Base-by-base conservation (phyloP, 305 asterid species). In the Fraxinus paxiana region DNA sequence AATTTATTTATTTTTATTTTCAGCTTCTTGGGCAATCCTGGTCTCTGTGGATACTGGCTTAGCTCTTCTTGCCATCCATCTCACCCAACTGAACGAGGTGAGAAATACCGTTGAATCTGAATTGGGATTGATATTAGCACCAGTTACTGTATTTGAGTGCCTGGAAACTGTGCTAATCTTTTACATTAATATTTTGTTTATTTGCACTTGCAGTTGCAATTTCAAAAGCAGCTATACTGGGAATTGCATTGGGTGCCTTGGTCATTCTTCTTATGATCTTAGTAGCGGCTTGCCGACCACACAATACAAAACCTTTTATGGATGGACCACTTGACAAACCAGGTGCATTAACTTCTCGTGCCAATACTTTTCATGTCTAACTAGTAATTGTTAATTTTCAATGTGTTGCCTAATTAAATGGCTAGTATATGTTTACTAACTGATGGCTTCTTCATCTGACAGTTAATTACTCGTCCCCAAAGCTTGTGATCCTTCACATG, bases 401-500 rank as follows among this genome's bases (percentile, higher is more conserved):
- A 20, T 10, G 22, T 22, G 0, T 24, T 51, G 61, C 30, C 22
- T 5, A 10, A 15, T 13, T 12, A 22, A 51, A 1, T 51, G 22
- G 9, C 20, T 12, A 12, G 17, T 15, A 26, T n/a, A 67, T 67
- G 73, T 33, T 31, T 8, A 1, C 28, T 3, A 0, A 31, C 59
- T 77, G 78, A 75, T 81, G 37, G 17, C 37, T 48, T 51, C 17
- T 76, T 46, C 37, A n/a, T 12, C 31, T 13, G 26, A 30, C 86
- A 87, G 92, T 86, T 20, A 79, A 82, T 73, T 88, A 86, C 84
- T 80, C 90, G 61, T 77, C 83, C 76, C 90, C 91, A 22, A 82
- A 83, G 82, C 99, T 96, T 33, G 98, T 94, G n/a, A 91, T 94
- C 86, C 97, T 96, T 71, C 90, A 96, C 93, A 94, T 96, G 98